Evolutionary conservation across 2,329 filamentous ascomycete genomes (phyloP).

Genomic region (Fusarium pseudocircinatum): DNA sequence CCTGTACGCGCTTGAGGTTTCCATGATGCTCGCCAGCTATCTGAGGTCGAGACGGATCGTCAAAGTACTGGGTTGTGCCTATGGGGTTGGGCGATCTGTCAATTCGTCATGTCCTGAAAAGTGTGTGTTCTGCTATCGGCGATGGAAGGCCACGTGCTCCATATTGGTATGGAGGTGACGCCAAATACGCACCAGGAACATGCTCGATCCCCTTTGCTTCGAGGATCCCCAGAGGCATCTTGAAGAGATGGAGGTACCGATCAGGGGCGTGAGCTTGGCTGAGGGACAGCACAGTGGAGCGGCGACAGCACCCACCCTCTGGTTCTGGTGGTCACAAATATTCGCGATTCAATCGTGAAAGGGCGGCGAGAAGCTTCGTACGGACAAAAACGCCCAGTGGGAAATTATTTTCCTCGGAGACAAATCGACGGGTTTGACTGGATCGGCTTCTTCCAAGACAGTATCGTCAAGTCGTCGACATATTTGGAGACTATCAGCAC

Average conservation of each 20-base stretch:
- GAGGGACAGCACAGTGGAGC: slow-evolving; percentile 20
- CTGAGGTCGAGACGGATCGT: slow-evolving; percentile 63
- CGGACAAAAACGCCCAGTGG: neutral
- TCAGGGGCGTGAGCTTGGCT: slow-evolving; percentile 5
- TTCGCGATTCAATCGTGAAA: neutral
- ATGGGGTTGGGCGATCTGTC: slow-evolving; percentile 7
- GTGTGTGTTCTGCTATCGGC: neutral
- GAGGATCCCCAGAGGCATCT: slow-evolving; percentile 72
- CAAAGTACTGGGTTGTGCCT: slow-evolving; percentile 73
- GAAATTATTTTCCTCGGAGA: neutral
- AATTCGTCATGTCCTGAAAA: slow-evolving; percentile 21
- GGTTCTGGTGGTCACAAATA: neutral
- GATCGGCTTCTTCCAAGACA: slow-evolving; percentile 12
- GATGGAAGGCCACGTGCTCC: neutral
- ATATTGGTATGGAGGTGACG: neutral
- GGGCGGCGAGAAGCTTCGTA: neutral
- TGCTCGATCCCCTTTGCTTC: slow-evolving; percentile 72
- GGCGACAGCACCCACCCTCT: slow-evolving; percentile 17
- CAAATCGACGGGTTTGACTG: neutral
- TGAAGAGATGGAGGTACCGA: slow-evolving; percentile 22
- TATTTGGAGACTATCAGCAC: neutral
- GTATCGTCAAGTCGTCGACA: slow-evolving; percentile 5
- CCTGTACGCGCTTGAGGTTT: slow-evolving; percentile 76
- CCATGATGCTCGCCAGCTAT: slow-evolving; percentile 51
- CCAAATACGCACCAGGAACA: slow-evolving; percentile 72